Evolutionary conservation across 2,329 filamentous ascomycete genomes (phyloP), one percentile per base, ranked within the genome.

Genomic region (Penicillium sp.): DNA sequence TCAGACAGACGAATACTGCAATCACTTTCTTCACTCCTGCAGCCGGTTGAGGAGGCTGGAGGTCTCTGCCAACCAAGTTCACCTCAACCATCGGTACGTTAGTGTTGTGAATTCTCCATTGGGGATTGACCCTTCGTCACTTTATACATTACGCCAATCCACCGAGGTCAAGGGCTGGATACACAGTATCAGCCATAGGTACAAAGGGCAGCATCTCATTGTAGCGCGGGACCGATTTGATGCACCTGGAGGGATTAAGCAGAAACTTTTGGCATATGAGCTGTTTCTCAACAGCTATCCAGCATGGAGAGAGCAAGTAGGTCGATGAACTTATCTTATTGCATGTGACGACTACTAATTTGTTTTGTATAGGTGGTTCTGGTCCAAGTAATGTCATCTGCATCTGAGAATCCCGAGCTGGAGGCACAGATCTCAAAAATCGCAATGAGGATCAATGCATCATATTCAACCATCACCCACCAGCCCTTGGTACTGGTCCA

Each of bases 201-300:
- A 96, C 76, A 82, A 85, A 62, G 91, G 87, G 63, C 96, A 96
- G 80, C 88, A 85, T 69, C 83, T 97, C 56, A 94, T 97, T 64
- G 91, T 97, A 11, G 92, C 91, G 7, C 86, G 93, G 56, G 93
- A 97, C 74, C 94, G 96, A 81, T 83, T 97, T 35, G 93, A 97
- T 74, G 87, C 89, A 63, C 89, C 96, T 44, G 89, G 92, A 49
- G 93, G 93, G 59, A 91, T 97, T 42, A 86, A 92, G 49, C 92
- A 96, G 75, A 97, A 97, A 81, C 82, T 97, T 7, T 80, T 96
- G 35, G 88, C 92, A 0, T 96, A 89, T 67, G 92, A 97, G 74
- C 76, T 96, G 8, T 97, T 97, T 76, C 80, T 97, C 48, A 94
- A 96, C 74, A 90, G 89, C 73, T 89, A 96, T 70, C 92, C 92